These are phyloP conservation scores for Metschnikowia similis DNA, from an alignment of 805 yeast genomes.

Conservation along the genomic window DNA sequence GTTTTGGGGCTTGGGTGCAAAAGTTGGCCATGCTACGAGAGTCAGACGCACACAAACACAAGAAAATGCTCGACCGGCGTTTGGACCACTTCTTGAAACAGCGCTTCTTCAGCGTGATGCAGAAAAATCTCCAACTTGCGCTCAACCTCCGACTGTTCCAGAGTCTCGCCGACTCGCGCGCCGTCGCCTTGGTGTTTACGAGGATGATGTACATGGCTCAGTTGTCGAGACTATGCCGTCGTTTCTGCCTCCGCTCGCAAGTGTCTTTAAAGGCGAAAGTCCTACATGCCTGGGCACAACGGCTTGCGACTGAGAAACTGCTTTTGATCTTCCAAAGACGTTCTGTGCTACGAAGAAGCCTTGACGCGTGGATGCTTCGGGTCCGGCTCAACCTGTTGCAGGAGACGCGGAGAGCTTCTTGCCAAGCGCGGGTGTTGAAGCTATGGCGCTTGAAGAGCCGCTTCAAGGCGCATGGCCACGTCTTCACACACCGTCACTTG, in stretches of 20 bases:
- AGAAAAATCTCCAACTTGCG: neutral
- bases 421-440: neutral
- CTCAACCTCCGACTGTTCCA: neutral
- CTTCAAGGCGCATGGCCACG: neutral
- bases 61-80: neutral
- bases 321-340: neutral
- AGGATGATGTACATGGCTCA: neutral
- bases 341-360: neutral
- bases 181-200: neutral
- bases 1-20: neutral
- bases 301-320: neutral
- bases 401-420: neutral
- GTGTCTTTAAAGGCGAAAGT: neutral
- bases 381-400: neutral
- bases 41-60: neutral
- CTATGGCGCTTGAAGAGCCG: neutral
- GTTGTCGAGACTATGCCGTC: neutral
- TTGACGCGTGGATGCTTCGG: neutral
- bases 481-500: neutral
- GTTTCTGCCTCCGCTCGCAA: neutral
- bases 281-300: neutral
- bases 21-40: neutral
- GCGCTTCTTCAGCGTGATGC: neutral
- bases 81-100: neutral
- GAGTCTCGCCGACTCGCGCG: neutral